Percentiles rank a stretch among this genome's conserved stretches.
These are phyloP conservation scores for Talaromyces sp. DNA, from an alignment of 2,329 filamentous ascomycete genomes.

Conservation along the genomic window DNA sequence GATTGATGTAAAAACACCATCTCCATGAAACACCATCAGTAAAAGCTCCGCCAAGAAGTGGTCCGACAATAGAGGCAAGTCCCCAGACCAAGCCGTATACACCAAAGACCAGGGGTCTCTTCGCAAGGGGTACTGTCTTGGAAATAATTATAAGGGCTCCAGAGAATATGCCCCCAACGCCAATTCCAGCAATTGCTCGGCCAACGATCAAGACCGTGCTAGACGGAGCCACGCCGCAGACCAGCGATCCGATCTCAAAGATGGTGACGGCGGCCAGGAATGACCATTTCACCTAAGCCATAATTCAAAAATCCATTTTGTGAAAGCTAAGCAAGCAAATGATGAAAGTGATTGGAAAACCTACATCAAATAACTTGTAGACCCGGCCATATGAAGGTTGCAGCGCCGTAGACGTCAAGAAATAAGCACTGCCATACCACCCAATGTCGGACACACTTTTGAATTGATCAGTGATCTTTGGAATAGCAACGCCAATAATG, in stretches of 20 bases:
- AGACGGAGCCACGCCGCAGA: slow-evolving; percentile 38
- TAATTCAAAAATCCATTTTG: background rate
- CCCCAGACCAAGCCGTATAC: slow-evolving; percentile 43
- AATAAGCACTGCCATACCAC: slow-evolving; percentile 28
- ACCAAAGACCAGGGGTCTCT: slow-evolving; percentile 41
- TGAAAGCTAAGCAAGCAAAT: background rate
- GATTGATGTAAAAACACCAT: slow-evolving; percentile 55
- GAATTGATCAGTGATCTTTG: slow-evolving; percentile 48
- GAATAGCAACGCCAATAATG: slow-evolving; percentile 48
- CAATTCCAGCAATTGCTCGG: slow-evolving; percentile 41
- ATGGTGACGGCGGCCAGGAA: slow-evolving; percentile 39
- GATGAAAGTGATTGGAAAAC: background rate
- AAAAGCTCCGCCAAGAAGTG: slow-evolving; percentile 41
- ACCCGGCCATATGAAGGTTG: slow-evolving; percentile 43
- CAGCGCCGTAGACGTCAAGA: slow-evolving; percentile 44
- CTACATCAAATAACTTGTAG: slow-evolving; percentile 28
- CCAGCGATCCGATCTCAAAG: slow-evolving; percentile 43
- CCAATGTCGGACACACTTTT: slow-evolving; percentile 46
- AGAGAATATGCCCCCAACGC: slow-evolving; percentile 37
- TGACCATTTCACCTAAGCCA: slow-evolving; percentile 39
- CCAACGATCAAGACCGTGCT: slow-evolving; percentile 41
- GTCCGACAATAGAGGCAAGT: slow-evolving; percentile 42
- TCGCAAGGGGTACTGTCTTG: slow-evolving; percentile 39
- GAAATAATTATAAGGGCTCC: slow-evolving; percentile 42
- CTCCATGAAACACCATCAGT: slow-evolving; percentile 42